Base-by-base conservation (phyloP, 768 basidiomycete genomes). In the Rhizopogon salebrosus region DNA sequence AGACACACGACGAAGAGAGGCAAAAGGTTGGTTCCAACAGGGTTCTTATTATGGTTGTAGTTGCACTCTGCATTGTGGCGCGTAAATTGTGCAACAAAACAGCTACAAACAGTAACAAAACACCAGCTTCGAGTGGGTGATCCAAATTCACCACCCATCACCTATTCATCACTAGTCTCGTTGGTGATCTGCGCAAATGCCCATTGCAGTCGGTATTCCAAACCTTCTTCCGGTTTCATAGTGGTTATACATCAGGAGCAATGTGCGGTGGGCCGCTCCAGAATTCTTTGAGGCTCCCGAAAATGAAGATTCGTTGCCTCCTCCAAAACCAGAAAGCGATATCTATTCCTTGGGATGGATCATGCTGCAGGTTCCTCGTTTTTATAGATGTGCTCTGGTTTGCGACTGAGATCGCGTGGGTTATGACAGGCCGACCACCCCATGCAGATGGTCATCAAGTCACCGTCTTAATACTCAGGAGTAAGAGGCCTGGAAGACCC, bases 391-490 rank as follows among this genome's bases (percentile, higher is more conserved):
- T 0, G 40, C 31, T 11, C 14, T 6, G 0, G 13, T 5, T 20
- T 16, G 3, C 41, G 3, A 20, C 13, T 38, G 8, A 34, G 2
- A 29, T 23, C 18, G 3, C 14, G 11, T n/a, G 45, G 51, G 53
- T 54, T 20, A 26, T 54, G 10, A 37, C 53, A 6, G 53, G 53
- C 2, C 22, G n/a, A 49, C 31, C 41, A 10, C 53, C 53, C 4
- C 49, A 54, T 16, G 26, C 41, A 16, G 18, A 45, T 36, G 41
- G 36, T 42, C 20, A 27, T 5, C 54, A 65, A 56, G 64, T 65
- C 10, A 56, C 63, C 39, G 50, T 66, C 11, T 57, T 57, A 57
- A 40, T 65, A 18, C 51, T 57, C 4, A 22, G 46, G 10, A 56
- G 57, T 4, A 0, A 6, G 5, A 31, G 9, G 13, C 66, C 57